These are phyloP conservation scores for Flaveria sonorensis DNA, from an alignment of 129 eudicot genomes.

Conservation along the genomic window DNA sequence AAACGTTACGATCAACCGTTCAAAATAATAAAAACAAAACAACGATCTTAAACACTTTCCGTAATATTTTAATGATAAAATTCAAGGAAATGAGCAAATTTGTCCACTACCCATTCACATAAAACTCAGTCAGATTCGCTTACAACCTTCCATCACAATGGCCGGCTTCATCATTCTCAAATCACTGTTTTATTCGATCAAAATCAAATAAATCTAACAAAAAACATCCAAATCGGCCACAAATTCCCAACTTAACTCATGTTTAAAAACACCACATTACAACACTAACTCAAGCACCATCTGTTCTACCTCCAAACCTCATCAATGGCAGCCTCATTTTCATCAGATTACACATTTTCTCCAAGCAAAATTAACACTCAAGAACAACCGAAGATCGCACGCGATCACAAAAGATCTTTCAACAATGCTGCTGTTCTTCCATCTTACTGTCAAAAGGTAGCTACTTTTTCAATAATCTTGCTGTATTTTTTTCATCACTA, in stretches of 20 bases:
- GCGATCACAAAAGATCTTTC: slow-evolving; percentile 17
- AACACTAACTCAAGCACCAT: not conserved
- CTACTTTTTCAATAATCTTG: not conserved
- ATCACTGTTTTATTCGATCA: slow-evolving; percentile 15
- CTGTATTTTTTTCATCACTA: not conserved
- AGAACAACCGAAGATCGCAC: slow-evolving; percentile 23
- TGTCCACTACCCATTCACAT: not conserved
- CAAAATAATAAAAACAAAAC: too few relatives aligned
- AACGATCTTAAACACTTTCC: too few relatives aligned
- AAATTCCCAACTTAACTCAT: not conserved
- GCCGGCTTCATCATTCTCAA: slow-evolving; percentile 34
- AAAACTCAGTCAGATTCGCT: not conserved
- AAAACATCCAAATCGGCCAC: slow-evolving; percentile 22
- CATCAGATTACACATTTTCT: slow-evolving; percentile 35
- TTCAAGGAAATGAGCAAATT: too few relatives aligned
- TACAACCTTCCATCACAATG: not conserved
- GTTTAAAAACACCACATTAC: slow-evolving; percentile 23
- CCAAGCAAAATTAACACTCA: slow-evolving; percentile 21
- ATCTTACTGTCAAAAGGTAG: slow-evolving; percentile 47
- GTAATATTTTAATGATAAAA: too few relatives aligned
- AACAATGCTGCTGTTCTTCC: slow-evolving; percentile 33
- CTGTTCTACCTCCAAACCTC: slow-evolving; percentile 1
- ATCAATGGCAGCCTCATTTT: slow-evolving; percentile 48
- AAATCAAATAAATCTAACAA: not conserved
- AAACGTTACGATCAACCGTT: too few relatives aligned